These are phyloP conservation scores for Capillidium heterosporum DNA, from an alignment of 371 early-diverging fungal species.

Conservation along the genomic window DNA sequence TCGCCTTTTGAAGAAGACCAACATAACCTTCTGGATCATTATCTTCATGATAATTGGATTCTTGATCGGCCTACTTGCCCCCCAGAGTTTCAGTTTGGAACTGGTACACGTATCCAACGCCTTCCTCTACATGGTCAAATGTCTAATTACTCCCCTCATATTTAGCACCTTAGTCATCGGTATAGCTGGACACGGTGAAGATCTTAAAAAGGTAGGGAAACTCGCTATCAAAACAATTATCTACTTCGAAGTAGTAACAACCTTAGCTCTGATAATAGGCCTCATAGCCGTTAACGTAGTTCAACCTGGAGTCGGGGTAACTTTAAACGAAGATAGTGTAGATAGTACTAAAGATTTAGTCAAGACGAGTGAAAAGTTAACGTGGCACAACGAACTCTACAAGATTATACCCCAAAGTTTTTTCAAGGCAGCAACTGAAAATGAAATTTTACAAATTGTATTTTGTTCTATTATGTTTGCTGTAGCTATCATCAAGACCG, in stretches of 20 bases:
- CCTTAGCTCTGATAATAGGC: constrained; percentile 47
- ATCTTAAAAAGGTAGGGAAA: constrained; percentile 36
- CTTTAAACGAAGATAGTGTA: constrained; percentile 11
- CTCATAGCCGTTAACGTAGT: constrained; percentile 38
- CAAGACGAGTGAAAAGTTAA: constrained; percentile 17
- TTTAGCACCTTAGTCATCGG: constrained; percentile 50
- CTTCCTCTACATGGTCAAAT: constrained; percentile 49
- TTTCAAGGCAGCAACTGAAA: constrained; percentile 24
- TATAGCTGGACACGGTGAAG: constrained; percentile 54
- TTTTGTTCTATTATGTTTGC: constrained; percentile 51
- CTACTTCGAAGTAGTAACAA: constrained; percentile 45
- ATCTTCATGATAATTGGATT: constrained; percentile 36
- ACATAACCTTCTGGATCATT: constrained; percentile 39
- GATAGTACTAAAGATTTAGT: constrained; percentile 11
- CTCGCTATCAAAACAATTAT: constrained; percentile 41
- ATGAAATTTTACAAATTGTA: constrained; percentile 41
- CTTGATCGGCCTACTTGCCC: constrained; percentile 29
- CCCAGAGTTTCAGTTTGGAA: constrained; percentile 21
- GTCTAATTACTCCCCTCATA: constrained; percentile 44
- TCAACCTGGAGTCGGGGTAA: constrained; percentile 35
- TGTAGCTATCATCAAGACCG: constrained; percentile 32
- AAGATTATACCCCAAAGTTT: constrained; percentile 35
- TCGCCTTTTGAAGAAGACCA: constrained; percentile 18
- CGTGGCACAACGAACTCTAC: constrained; percentile 30
- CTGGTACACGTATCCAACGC: constrained; percentile 27